Percentiles rank a stretch among this genome's conserved stretches.
phyloP scores from a whole-genome alignment of 2,329 filamentous ascomycete species.

The Stemphylium vesicarium region DNA sequence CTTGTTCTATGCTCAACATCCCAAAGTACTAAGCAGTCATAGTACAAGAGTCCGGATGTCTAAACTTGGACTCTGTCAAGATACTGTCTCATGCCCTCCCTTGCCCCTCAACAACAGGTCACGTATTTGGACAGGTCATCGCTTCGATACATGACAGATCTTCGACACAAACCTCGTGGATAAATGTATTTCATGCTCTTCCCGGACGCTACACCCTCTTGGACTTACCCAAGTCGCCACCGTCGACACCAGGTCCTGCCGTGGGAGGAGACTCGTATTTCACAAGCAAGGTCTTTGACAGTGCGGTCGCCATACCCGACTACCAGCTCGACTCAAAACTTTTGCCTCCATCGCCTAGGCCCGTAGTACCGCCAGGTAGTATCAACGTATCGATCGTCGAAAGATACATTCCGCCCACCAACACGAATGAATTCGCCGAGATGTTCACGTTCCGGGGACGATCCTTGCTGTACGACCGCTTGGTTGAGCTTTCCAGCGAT shows the following conservation, averaged over 20 bases:
- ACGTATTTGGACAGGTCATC: slow-evolving; percentile 63
- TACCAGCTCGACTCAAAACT: slow-evolving; percentile 62
- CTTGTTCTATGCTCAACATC: background rate
- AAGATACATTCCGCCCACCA: slow-evolving; percentile 69
- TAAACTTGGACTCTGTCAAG: slow-evolving; percentile 55
- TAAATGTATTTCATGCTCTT: slow-evolving; percentile 69
- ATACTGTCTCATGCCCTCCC: slow-evolving; percentile 67
- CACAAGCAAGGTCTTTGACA: slow-evolving; percentile 66
- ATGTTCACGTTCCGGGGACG: slow-evolving; percentile 61
- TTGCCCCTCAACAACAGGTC: slow-evolving; percentile 57
- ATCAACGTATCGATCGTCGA: slow-evolving; percentile 68
- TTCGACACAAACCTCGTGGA: slow-evolving; percentile 62
- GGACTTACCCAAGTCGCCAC: slow-evolving; percentile 68
- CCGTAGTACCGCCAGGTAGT: slow-evolving; percentile 65
- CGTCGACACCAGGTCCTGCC: slow-evolving; percentile 61
- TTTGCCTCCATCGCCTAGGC: slow-evolving; percentile 59
- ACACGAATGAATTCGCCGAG: slow-evolving; percentile 63
- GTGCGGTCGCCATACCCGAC: slow-evolving; percentile 64
- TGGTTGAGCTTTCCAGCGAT: slow-evolving; percentile 64
- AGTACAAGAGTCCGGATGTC: slow-evolving; percentile 43
- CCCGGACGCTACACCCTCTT: slow-evolving; percentile 67
- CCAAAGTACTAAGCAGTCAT: slow-evolving; percentile 14
- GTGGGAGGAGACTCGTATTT: slow-evolving; percentile 66
- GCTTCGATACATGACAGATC: slow-evolving; percentile 61
- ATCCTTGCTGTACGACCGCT: slow-evolving; percentile 66